Conservation (phyloP, 1,284 basidiomycete species). For the Apiotrichum porosum region DNA sequence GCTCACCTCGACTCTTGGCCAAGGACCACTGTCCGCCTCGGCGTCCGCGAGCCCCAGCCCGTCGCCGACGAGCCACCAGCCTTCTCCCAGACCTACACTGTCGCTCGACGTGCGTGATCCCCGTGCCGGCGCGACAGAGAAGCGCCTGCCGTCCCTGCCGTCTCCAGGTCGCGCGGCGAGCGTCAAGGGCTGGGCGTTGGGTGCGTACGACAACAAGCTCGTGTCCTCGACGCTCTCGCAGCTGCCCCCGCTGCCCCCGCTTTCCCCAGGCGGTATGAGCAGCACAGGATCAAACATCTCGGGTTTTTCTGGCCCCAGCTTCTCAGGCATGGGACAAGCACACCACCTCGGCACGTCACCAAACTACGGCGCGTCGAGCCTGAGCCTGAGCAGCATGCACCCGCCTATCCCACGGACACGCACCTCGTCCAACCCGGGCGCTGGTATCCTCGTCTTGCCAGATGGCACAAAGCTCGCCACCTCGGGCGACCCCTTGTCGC, state of each 20-base stretch:
- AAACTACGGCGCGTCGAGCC: neutral
- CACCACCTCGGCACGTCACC: conserved; percentile 2
- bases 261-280: conserved; percentile 27
- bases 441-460: conserved; percentile 33
- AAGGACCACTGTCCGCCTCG: too few species aligned
- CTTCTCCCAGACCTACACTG: conserved; percentile 4
- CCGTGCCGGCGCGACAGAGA: too few species aligned
- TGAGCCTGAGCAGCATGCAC: neutral
- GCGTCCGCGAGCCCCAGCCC: neutral
- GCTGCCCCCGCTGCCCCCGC: conserved; percentile 36
- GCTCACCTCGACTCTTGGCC: neutral
- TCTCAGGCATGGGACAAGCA: too few species aligned
- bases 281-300: conserved; percentile 12
- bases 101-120: conserved; percentile 8
- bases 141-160: conserved; percentile 13
- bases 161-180: neutral
- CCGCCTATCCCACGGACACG: neutral
- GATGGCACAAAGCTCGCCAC: conserved; percentile 35
- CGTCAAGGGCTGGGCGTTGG: conserved; percentile 26
- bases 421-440: neutral
- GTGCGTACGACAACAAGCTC: conserved; percentile 44
- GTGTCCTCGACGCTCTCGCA: conserved; percentile 45
- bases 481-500: neutral
- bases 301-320: conserved; percentile 3
- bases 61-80: neutral